Evolutionary conservation across 2,329 filamentous ascomycete genomes (phyloP).

Genomic region (Akanthomyces dipterigenus): DNA sequence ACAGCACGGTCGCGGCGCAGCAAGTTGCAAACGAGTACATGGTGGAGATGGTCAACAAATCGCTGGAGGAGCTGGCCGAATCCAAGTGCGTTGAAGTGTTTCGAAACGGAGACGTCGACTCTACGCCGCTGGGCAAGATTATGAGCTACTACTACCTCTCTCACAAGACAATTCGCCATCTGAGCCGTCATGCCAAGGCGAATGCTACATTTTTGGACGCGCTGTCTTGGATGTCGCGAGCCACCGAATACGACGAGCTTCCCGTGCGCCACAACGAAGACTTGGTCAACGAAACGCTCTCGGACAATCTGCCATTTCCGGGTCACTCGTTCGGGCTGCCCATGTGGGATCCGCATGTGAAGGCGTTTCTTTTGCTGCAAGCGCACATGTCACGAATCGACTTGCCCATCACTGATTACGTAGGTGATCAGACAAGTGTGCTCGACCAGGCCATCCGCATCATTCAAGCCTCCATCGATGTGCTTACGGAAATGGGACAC

Average conservation of each 20-base stretch:
- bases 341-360: constrained; percentile 98
- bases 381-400: constrained; percentile 91
- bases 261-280: constrained; percentile 98
- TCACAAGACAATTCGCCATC: constrained; percentile 85
- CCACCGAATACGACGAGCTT: constrained; percentile 94
- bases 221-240: constrained; percentile 85
- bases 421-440: constrained; percentile 84
- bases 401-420: constrained; percentile 92
- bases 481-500: constrained; percentile 83
- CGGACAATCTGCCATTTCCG: constrained; percentile 65
- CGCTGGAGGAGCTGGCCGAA: constrained; percentile 70
- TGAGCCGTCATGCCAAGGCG: constrained; percentile 69
- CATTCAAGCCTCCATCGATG: constrained; percentile 89
- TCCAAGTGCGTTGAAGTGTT: constrained; percentile 80
- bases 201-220: constrained; percentile 74
- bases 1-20: constrained; percentile 81
- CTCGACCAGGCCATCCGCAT: constrained; percentile 96
- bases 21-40: constrained; percentile 89
- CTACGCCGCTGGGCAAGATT: constrained; percentile 91
- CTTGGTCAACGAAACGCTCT: constrained; percentile 87
- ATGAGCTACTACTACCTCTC: constrained; percentile 99
- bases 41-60: constrained; percentile 84
- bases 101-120: constrained; percentile 80
- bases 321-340: constrained; percentile 62
- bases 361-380: constrained; percentile 88